A percentile compares a stretch with the other conserved stretches of the same genome.
phyloP scores from a whole-genome alignment of 2,329 filamentous ascomycete species.

The Clarireedia sp. region DNA sequence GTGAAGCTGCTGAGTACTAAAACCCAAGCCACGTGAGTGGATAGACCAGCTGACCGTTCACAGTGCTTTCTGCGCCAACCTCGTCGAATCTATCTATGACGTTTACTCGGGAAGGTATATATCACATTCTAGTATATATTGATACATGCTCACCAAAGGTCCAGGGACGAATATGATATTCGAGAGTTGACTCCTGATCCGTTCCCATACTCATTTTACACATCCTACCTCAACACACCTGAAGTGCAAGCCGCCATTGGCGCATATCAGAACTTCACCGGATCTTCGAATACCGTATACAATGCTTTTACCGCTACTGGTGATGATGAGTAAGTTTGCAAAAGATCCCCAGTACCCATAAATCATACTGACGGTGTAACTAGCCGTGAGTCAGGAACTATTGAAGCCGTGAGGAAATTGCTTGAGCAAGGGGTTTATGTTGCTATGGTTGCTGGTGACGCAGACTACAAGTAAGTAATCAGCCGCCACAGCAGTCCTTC shows the following conservation, averaged over 20 bases:
- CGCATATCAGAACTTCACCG: constrained; percentile 50
- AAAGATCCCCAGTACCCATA: neutral
- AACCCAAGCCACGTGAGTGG: neutral
- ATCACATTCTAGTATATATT: neutral
- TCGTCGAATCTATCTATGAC: constrained; percentile 47
- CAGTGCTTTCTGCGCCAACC: constrained; percentile 45
- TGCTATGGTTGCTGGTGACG: constrained; percentile 54
- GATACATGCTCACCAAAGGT: neutral
- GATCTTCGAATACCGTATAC: constrained; percentile 35
- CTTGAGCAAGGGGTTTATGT: constrained; percentile 57
- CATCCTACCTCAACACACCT: constrained; percentile 49
- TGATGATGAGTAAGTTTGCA: constrained; percentile 32
- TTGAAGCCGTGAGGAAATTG: constrained; percentile 46
- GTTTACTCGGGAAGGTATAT: constrained; percentile 33
- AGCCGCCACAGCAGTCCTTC: constrained; percentile 31
- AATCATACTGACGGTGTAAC: neutral
- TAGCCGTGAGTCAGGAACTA: constrained; percentile 38
- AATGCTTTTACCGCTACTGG: constrained; percentile 39
- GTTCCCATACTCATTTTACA: constrained; percentile 48
- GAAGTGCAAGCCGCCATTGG: constrained; percentile 50
- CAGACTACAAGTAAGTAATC: constrained; percentile 39
- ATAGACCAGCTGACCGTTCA: neutral
- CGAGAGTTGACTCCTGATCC: constrained; percentile 47
- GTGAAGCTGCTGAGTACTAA: constrained; percentile 35
- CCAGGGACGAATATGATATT: constrained; percentile 51